These are phyloP conservation scores for Lignosus rhinocerotis DNA, from an alignment of 1,284 basidiomycete species.

Conservation along the genomic window DNA sequence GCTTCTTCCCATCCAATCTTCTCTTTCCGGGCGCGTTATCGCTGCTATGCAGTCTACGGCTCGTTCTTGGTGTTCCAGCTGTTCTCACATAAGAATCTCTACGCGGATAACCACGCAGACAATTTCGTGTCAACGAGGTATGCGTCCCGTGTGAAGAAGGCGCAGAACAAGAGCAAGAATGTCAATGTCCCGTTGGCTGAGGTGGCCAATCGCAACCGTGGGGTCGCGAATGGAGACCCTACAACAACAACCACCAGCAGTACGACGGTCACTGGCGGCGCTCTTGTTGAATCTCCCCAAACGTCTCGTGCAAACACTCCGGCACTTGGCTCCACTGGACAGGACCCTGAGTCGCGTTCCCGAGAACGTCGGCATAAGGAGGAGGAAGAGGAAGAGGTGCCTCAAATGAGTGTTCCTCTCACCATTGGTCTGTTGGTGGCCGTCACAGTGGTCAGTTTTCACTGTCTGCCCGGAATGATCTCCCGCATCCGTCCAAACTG, in stretches of 20 bases:
- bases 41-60: conserved; percentile 56
- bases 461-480: neutral
- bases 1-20: no score
- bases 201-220: neutral
- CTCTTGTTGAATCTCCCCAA: neutral
- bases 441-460: conserved; percentile 62
- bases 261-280: neutral
- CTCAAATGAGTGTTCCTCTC: conserved; percentile 55
- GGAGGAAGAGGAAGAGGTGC: conserved; percentile 49
- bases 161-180: neutral
- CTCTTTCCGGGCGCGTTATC: neutral
- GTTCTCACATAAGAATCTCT: conserved; percentile 79
- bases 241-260: neutral
- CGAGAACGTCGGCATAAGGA: conserved; percentile 18
- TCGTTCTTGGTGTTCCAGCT: conserved; percentile 85
- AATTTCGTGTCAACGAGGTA: conserved; percentile 45
- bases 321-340: neutral
- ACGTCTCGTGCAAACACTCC: neutral
- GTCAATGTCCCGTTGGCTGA: neutral
- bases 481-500: neutral
- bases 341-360: conserved; percentile 21
- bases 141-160: conserved; percentile 10
- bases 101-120: conserved; percentile 48
- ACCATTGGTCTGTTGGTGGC: conserved; percentile 54
- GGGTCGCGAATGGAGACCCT: neutral